A percentile compares a stretch with the other conserved stretches of the same genome.
Evolutionary conservation across 805 yeast species (phyloP).

Genomic region (Cyberlindnera galapagoensis): DNA sequence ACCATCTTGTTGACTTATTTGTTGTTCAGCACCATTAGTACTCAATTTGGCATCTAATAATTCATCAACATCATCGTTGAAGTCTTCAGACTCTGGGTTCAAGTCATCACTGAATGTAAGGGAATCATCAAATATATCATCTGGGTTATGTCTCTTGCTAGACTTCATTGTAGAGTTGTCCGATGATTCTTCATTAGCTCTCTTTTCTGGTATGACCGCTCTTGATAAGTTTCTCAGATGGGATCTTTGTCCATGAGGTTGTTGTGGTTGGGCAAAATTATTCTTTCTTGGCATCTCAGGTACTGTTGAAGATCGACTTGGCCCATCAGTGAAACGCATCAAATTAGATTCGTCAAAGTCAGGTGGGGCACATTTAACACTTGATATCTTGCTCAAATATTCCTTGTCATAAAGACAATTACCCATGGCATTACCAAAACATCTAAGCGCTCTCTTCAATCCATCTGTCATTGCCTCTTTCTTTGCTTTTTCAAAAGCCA

Average conservation of each 20-base stretch:
- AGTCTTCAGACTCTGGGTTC: slow-evolving; percentile 31
- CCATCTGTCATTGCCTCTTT: slow-evolving; percentile 85
- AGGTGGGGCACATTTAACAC: slow-evolving; percentile 37
- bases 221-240: neutral
- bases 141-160: slow-evolving; percentile 13
- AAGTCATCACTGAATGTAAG: slow-evolving; percentile 45
- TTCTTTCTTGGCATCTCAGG: slow-evolving; percentile 4
- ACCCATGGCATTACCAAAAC: slow-evolving; percentile 78
- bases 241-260: neutral
- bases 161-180: slow-evolving; percentile 1
- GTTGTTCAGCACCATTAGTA: slow-evolving; percentile 12
- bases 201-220: slow-evolving; percentile 14
- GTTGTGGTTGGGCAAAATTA: neutral
- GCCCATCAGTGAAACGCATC: slow-evolving; percentile 26
- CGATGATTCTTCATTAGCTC: slow-evolving; percentile 6
- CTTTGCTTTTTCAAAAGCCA: slow-evolving; percentile 78
- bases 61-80: slow-evolving; percentile 24
- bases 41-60: slow-evolving; percentile 17
- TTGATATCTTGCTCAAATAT: slow-evolving; percentile 41
- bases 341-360: slow-evolving; percentile 38
- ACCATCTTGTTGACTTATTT: too few relatives aligned
- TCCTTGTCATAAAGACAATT: slow-evolving; percentile 79
- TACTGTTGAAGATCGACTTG: slow-evolving; percentile 13
- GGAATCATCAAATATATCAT: slow-evolving; percentile 45
- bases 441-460: slow-evolving; percentile 67